Evolutionary conservation across 352 stramenopile species (phyloP).

Genomic region (Thraustotheca clavata): DNA sequence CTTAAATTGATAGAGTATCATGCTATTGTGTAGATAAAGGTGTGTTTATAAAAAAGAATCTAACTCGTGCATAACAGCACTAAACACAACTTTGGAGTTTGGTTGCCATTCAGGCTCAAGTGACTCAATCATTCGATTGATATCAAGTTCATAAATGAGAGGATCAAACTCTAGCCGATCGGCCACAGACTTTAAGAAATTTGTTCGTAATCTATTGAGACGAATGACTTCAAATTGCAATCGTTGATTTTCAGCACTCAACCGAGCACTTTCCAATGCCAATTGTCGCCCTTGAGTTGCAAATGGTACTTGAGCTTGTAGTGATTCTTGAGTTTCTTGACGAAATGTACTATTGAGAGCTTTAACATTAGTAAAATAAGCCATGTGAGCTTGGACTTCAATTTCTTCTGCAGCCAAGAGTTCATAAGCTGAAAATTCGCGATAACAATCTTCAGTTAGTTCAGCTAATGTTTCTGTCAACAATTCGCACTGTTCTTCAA

Average conservation of each 20-base stretch:
- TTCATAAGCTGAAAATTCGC: slow-evolving; percentile 21
- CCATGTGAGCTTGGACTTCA: slow-evolving; percentile 1
- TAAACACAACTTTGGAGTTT: slow-evolving; percentile 1
- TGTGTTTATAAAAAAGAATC: no score
- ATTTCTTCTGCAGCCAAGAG: slow-evolving; percentile 14
- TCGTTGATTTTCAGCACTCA: slow-evolving; percentile 39
- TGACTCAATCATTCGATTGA: slow-evolving; percentile 33
- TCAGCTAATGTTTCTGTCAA: slow-evolving; percentile 33
- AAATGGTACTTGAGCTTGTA: slow-evolving; percentile 23
- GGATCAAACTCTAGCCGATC: slow-evolving; percentile 42
- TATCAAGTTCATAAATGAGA: slow-evolving; percentile 40
- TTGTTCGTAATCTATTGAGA: slow-evolving; percentile 29
- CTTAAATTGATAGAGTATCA: no score
- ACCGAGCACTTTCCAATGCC: slow-evolving; percentile 23
- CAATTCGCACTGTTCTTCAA: slow-evolving; percentile 29
- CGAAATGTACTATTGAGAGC: neutral
- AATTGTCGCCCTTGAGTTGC: slow-evolving; percentile 12
- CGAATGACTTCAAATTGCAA: slow-evolving; percentile 43
- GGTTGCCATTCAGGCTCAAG: slow-evolving; percentile 22
- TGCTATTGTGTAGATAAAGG: no score
- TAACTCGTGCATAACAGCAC: neutral
- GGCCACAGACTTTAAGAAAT: slow-evolving; percentile 37
- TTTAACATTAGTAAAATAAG: slow-evolving; percentile 14
- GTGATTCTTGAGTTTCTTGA: neutral
- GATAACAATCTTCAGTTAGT: slow-evolving; percentile 23